Evolutionary conservation across 495 filamentous ascomycete genomes (phyloP).

Genomic region (Trichoderma asperelloides): DNA sequence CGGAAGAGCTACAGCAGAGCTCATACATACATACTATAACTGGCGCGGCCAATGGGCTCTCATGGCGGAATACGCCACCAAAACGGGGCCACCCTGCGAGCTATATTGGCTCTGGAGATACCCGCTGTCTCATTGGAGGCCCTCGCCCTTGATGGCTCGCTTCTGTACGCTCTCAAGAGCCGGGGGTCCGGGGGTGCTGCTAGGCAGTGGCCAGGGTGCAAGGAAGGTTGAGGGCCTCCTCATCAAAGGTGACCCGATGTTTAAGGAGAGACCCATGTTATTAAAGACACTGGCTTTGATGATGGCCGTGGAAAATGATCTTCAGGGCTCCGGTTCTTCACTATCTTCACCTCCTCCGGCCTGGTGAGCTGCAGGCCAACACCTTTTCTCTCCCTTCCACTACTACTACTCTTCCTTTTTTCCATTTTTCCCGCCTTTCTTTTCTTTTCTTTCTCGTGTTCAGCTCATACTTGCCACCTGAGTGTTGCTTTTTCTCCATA

Average conservation of each 20-base stretch:
- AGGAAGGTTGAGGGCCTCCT: neutral
- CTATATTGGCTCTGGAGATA: slow-evolving; percentile 5
- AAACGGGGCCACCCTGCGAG: neutral
- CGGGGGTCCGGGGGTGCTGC: neutral
- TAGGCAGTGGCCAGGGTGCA: neutral
- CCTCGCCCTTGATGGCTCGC: neutral
- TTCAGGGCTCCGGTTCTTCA: neutral
- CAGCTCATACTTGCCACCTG: neutral
- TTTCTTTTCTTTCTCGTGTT: neutral
- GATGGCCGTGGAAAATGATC: neutral
- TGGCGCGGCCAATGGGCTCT: neutral
- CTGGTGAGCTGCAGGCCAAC: neutral
- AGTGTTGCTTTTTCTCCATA: neutral
- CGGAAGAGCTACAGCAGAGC: neutral
- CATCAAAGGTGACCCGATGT: slow-evolving; percentile 4
- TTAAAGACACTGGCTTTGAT: neutral
- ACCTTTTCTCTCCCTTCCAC: neutral
- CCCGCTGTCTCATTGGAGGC: slow-evolving; percentile 3
- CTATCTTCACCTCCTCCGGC: neutral
- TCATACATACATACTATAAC: neutral
- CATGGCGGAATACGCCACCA: neutral
- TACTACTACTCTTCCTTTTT: neutral
- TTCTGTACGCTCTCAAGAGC: neutral
- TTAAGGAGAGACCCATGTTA: slow-evolving; percentile 4
- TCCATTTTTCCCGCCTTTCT: neutral